Evolutionary conservation across 2,329 filamentous ascomycete genomes (phyloP).

Genomic region (Colletotrichum gloeosporioides): DNA sequence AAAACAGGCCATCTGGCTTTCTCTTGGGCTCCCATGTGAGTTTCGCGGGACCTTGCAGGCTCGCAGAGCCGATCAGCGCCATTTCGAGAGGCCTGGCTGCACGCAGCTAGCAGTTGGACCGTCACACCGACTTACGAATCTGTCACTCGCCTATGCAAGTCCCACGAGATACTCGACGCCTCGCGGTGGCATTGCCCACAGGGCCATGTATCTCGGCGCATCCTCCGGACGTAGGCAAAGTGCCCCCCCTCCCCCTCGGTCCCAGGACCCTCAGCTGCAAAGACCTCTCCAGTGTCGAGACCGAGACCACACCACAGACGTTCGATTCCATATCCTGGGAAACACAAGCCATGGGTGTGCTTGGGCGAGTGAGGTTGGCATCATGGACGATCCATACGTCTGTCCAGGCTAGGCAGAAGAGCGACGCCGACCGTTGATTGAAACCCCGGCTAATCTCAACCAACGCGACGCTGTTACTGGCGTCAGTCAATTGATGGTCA

Average conservation of each 20-base stretch:
- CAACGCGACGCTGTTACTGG: not conserved
- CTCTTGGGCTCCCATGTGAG: constrained; percentile 6
- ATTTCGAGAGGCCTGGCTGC: not conserved
- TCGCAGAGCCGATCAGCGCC: constrained; percentile 6
- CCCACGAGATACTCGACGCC: not conserved
- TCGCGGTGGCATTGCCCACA: not conserved
- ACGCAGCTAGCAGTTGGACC: constrained; percentile 15
- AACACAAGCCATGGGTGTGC: not conserved
- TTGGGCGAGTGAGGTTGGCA: not conserved
- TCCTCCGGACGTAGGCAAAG: not conserved
- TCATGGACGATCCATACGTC: not conserved
- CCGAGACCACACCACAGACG: not conserved
- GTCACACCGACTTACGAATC: constrained; percentile 20
- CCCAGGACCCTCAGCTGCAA: not conserved
- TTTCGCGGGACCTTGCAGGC: constrained; percentile 18
- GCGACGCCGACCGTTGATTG: not conserved
- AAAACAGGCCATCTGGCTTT: constrained; percentile 10
- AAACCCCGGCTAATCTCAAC: not conserved
- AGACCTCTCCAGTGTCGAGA: not conserved
- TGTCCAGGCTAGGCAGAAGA: not conserved
- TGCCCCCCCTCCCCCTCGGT: not conserved
- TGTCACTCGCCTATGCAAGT: constrained; percentile 14
- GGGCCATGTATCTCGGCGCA: not conserved
- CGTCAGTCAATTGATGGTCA: not conserved
- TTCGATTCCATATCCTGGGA: not conserved